These are phyloP conservation scores for Schizophyllum amplum DNA, from an alignment of 1,284 basidiomycete species.

Conservation along the genomic window DNA sequence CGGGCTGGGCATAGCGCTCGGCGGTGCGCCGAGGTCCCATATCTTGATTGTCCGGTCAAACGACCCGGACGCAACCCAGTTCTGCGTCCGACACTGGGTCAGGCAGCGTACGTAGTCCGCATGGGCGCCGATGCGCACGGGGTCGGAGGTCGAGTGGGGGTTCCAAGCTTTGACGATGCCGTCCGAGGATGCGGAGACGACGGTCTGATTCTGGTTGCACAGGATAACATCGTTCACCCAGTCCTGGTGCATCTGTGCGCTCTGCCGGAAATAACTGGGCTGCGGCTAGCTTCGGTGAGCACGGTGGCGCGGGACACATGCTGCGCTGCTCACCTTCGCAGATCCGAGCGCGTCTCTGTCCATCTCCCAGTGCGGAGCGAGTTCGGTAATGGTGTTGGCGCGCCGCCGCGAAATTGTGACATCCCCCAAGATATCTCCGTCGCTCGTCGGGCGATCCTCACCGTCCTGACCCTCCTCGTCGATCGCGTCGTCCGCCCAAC, in stretches of 20 bases:
- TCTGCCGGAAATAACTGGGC: conserved; percentile 69
- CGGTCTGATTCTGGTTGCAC: conserved; percentile 90
- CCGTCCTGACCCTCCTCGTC: conserved; percentile 51
- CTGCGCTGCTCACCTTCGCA: conserved; percentile 35
- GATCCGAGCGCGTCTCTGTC: conserved; percentile 42
- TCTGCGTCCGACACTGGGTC: conserved; percentile 67
- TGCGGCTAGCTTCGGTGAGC: conserved; percentile 17
- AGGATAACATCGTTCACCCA: conserved; percentile 96
- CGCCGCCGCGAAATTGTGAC: conserved; percentile 34
- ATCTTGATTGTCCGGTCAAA: conserved; percentile 92
- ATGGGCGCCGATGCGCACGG: conserved; percentile 78
- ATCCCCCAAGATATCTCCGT: conserved; percentile 72
- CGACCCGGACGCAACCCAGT: conserved; percentile 89
- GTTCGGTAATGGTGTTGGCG: conserved; percentile 38
- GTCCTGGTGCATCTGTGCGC: conserved; percentile 81
- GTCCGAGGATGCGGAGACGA: conserved; percentile 93
- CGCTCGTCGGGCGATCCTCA: conserved; percentile 44
- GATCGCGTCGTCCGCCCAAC: conserved; percentile 67
- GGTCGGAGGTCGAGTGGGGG: conserved; percentile 66
- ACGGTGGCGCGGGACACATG: not conserved
- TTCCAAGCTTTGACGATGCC: conserved; percentile 93
- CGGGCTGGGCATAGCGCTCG: conserved; percentile 25
- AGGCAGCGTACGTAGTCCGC: conserved; percentile 89
- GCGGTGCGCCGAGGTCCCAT: conserved; percentile 72
- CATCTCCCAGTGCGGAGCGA: conserved; percentile 75